Base-by-base conservation (phyloP, 2,329 filamentous ascomycete species). In the Gyromitra esculenta region DNA sequence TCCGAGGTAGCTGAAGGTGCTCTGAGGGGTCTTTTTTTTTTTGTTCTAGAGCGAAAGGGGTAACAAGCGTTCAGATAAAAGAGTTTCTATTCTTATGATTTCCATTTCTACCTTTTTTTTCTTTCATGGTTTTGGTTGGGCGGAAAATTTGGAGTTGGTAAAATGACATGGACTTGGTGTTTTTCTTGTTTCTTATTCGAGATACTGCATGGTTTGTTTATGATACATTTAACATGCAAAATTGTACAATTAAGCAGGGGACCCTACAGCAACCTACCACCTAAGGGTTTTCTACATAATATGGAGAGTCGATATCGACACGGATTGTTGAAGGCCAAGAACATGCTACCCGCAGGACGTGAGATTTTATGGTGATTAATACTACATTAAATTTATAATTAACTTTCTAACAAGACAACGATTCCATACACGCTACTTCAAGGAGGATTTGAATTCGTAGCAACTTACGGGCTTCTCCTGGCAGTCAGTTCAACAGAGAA, bases 81-180 rank as follows among this genome's bases (percentile, higher is more conserved):
- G 3, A 3, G 18, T 62, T 66, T 60, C 64, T 66, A 59, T 65
- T 66, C 31, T 75, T 65, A 52, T 45, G 41, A 15, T 56, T 75
- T 60, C 64, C 21, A 18, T 56, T 56, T 66, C 31, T 64, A 18
- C 45, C 57, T 37, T 63, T 37, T n/a, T 63, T 37, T n/a, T 63
- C n/a, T 57, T 21, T 67, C 39, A n/a, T 54, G 41, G 31, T 75
- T 70, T 75, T 59, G 65, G 65, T 21, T 70, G 50, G 65, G 65
- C 31, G 39, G 35, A 37, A 63, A 74, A 68, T 37, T 69, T 50
- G 66, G 66, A 69, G 66, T 69, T 69, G 21, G 60, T 35, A 63
- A 48, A 63, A 21, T 35, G 39, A 37, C 60, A 60, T 31, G 45
- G 57, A 45, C 56, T 64, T 57, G 68, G 50, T 59, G n/a, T 72